Base-by-base conservation (phyloP, 768 basidiomycete genomes). In the Trametes cingulata region DNA sequence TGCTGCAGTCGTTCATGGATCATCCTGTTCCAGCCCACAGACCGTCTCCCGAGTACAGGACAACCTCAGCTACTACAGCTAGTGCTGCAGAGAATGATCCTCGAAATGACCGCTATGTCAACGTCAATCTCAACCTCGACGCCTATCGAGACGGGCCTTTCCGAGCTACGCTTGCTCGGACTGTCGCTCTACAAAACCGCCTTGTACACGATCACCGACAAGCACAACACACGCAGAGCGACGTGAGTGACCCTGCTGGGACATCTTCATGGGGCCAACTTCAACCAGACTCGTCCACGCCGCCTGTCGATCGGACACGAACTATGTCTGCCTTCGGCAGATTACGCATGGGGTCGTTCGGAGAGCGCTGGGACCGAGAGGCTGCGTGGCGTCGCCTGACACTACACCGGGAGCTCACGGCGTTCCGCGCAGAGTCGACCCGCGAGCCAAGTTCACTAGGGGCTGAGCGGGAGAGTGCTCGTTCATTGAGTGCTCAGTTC, bases 131-230 rank as follows among this genome's bases (percentile, higher is more conserved):
- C 20, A 63, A 70, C 46, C 50, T 72, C 20, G 63, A 69, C 20
- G 65, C 62, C 15, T 73, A 65, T 45, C 68, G 64, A 33, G 67
- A 67, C 1, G 72, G 72, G 7, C 72, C 71, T 3, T 73, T 72
- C 63, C 68, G 72, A 15, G 71, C 69, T 6, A 61, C 68, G 13
- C 41, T 69, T 15, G 64, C 61, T 15, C 61, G 68, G 7, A 64
- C 67, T 5, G 41, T 63, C 25, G 52, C 63, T 24, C 40, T 67
- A 27, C 60, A 67, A 40, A 22, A 61, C 8, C 46, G 47, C 14
- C 9, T 19, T 3, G 20, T 19, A 6, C 13, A 7, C n/a, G 35
- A 45, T 0, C 49, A 20, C 4, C 41, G 15, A 27, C 19, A 33
- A 17, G 6, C 27, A 42, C 40, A 36, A 27, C 52, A 40, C 48